A percentile compares a stretch with the other conserved stretches of the same genome.
Evolutionary conservation across 2,329 filamentous ascomycete genomes (phyloP).

Genomic region (Fonsecaea nubica): DNA sequence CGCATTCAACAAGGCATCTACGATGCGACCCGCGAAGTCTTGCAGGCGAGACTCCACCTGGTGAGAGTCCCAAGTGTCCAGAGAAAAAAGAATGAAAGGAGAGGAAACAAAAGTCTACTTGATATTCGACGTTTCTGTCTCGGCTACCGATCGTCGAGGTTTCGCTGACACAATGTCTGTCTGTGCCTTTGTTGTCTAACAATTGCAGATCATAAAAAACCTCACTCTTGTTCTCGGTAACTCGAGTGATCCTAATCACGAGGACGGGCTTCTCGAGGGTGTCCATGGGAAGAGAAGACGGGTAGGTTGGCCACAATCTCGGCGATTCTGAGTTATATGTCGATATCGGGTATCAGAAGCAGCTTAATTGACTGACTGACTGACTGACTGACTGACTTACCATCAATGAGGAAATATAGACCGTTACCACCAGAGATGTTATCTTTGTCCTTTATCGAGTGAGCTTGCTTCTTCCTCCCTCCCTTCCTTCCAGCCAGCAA

Average conservation of each 20-base stretch:
- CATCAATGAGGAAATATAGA: slow-evolving; percentile 10
- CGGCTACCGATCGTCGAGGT: too few species aligned
- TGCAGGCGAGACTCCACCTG: slow-evolving; percentile 37
- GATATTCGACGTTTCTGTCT: too few species aligned
- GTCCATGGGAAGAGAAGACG: not conserved
- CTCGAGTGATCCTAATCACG: slow-evolving; percentile 4
- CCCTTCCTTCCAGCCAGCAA: not conserved
- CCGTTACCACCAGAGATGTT: slow-evolving; percentile 29
- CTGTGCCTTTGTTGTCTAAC: too few species aligned
- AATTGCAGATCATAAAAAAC: not conserved
- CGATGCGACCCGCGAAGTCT: slow-evolving; percentile 38
- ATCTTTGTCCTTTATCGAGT: slow-evolving; percentile 28
- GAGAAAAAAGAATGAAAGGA: not conserved
- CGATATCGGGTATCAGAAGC: not conserved
- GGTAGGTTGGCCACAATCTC: not conserved
- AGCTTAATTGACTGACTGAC: not conserved
- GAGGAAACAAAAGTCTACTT: too few species aligned
- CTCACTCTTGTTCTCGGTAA: slow-evolving; percentile 5
- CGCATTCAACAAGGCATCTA: slow-evolving; percentile 45
- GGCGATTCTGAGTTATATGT: not conserved
- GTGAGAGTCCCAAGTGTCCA: slow-evolving; percentile 34
- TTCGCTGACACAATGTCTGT: too few species aligned
- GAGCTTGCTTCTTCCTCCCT: slow-evolving; percentile 1
- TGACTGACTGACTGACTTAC: not conserved
- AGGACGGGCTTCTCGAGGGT: not conserved